A percentile compares a stretch with the other conserved stretches of the same genome.
These are phyloP conservation scores for Phytophthora pseudosyringae DNA, from an alignment of 352 stramenopile genomes.

Conservation along the genomic window DNA sequence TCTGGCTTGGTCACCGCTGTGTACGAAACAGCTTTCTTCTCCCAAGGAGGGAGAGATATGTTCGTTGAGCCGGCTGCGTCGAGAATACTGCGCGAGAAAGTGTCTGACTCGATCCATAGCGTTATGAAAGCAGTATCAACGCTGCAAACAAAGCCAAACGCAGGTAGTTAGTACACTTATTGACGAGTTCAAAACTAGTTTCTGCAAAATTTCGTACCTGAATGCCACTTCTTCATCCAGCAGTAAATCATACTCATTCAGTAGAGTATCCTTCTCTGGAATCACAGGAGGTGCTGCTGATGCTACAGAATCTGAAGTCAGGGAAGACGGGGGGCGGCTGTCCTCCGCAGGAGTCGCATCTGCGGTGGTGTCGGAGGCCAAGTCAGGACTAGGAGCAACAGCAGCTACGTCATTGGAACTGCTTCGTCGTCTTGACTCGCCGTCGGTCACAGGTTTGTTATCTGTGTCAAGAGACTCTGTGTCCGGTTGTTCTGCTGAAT, in stretches of 20 bases:
- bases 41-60: slow-evolving; percentile 62
- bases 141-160: slow-evolving; percentile 34
- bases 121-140: slow-evolving; percentile 65
- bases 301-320: slow-evolving; percentile 15
- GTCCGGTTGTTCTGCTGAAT: slow-evolving; percentile 18
- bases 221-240: slow-evolving; percentile 72
- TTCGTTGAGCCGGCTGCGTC: slow-evolving; percentile 60
- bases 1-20: slow-evolving; percentile 63
- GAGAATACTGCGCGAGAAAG: slow-evolving; percentile 58
- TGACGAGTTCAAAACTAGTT: not conserved
- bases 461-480: slow-evolving; percentile 1
- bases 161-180: slow-evolving; percentile 2
- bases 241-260: slow-evolving; percentile 78
- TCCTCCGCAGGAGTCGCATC: slow-evolving; percentile 14
- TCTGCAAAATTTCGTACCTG: slow-evolving; percentile 51
- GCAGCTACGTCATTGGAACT: slow-evolving; percentile 33
- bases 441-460: not conserved
- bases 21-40: slow-evolving; percentile 48
- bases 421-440: slow-evolving; percentile 23
- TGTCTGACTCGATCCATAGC: slow-evolving; percentile 69
- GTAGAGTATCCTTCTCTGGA: slow-evolving; percentile 51
- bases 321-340: slow-evolving; percentile 6
- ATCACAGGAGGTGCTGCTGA: slow-evolving; percentile 27
- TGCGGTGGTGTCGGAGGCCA: slow-evolving; percentile 1
- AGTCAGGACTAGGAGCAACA: slow-evolving; percentile 30